These are phyloP conservation scores for Metschnikowia borealis DNA, from an alignment of 805 yeast species.

Conservation along the genomic window DNA sequence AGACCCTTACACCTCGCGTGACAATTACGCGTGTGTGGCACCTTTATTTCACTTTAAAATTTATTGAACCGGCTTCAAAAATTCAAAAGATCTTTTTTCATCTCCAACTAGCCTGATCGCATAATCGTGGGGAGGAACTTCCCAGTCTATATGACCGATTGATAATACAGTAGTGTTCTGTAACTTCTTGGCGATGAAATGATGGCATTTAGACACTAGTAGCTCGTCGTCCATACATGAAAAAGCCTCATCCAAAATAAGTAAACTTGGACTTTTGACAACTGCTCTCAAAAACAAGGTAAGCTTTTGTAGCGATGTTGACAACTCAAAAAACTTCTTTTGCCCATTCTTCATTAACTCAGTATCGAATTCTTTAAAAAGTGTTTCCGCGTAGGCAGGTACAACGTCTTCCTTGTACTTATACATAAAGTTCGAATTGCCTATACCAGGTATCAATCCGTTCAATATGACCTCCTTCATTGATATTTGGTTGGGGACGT, in stretches of 20 bases:
- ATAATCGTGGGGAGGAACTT: slow-evolving; percentile 67
- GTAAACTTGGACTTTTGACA: slow-evolving; percentile 69
- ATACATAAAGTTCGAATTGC: slow-evolving; percentile 49
- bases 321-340: slow-evolving; percentile 47
- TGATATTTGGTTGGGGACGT: slow-evolving; percentile 60
- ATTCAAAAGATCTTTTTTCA: slow-evolving; percentile 20
- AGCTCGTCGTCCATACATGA: slow-evolving; percentile 72
- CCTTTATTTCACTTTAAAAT: not conserved
- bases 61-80: not conserved
- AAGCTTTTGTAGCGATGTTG: slow-evolving; percentile 74
- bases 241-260: slow-evolving; percentile 88
- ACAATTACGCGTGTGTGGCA: not conserved
- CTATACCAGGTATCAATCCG: slow-evolving; percentile 60
- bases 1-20: not conserved
- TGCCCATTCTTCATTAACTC: slow-evolving; percentile 36
- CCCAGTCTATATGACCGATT: slow-evolving; percentile 81
- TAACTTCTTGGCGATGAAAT: slow-evolving; percentile 21
- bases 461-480: slow-evolving; percentile 60
- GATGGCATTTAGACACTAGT: slow-evolving; percentile 32
- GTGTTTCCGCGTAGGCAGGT: slow-evolving; percentile 14
- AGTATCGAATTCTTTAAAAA: slow-evolving; percentile 22
- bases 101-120: slow-evolving; percentile 32
- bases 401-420: slow-evolving; percentile 31
- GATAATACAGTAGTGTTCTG: slow-evolving; percentile 60
- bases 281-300: slow-evolving; percentile 73